Base-by-base conservation (phyloP, 257 asterid species). In the Mitragyna speciosa region DNA sequence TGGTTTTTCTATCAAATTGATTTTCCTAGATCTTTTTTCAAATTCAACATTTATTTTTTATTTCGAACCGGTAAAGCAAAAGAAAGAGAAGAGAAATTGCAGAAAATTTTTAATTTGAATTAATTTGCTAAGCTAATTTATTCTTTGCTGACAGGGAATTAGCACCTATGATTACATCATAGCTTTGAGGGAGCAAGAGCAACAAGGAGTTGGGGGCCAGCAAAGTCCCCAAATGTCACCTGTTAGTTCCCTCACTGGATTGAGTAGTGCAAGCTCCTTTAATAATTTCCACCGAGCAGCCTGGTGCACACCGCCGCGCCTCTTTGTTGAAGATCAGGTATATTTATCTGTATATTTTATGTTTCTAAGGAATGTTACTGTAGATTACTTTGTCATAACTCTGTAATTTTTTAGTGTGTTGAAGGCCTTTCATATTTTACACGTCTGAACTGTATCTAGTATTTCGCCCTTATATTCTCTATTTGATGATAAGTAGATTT, bases 221-320 rank as follows among this genome's bases (percentile, higher is more conserved):
- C 97, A 94, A 77, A 96, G 99, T 80, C 97, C 98, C 43, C 98
- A 94, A 83, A 92, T 96, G 98, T 96, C 98, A 4, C 89, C 91
- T 7, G 93, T 84, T 36, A 96, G 99, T 88, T 94, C 98, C 36
- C 80, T 92, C 9, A 96, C 98, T 49, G 97, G 98, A 64, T 75
- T 96, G 73, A 96, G 99, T 85, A 94, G 98, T 67, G 90, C 97
- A 61, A 96, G 98, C 88, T 96, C 99, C 81, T 91, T 92, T 83
- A 94, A 91, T 76, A 86, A 92, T 41, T 92, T 92, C 87, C 94
- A 91, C 59, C 89, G 97, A 73, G 99, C 97, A 10, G 97, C 99
- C 1, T 94, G 97, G 97, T 96, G 99, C 85, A 96, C 99, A 0
- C 99, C 99, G 6, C 99, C 98, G 1, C 97, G 97, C 26, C 95